Conservation (phyloP, 371 early-diverging fungal species). For the Mucor piriformis region DNA sequence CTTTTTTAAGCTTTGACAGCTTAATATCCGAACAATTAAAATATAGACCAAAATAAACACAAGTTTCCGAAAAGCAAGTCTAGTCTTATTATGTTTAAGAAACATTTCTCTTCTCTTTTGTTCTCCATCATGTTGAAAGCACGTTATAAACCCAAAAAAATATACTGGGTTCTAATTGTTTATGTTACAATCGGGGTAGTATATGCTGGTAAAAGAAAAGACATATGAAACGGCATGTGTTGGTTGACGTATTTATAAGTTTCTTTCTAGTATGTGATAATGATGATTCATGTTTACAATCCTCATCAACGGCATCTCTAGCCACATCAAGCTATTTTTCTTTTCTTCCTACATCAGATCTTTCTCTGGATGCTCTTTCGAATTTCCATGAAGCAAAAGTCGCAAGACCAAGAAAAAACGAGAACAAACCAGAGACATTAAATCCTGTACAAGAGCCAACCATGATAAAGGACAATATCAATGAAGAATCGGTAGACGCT, state of each 20-base stretch:
- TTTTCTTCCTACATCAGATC: background rate
- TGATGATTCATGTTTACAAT: conserved; percentile 1
- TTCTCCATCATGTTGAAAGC: background rate
- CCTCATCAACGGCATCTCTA: background rate
- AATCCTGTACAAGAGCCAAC: background rate
- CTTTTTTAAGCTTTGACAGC: background rate
- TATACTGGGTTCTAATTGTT: background rate
- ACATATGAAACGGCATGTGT: background rate
- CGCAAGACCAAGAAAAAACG: background rate
- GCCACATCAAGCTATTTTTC: background rate
- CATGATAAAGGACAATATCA: background rate
- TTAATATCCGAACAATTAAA: background rate
- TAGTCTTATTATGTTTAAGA: too few relatives aligned
- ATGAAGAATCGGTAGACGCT: background rate
- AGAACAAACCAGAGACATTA: background rate
- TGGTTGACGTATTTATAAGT: conserved; percentile 3
- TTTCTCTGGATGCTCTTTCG: background rate
- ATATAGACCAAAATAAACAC: background rate
- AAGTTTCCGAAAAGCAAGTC: too few relatives aligned
- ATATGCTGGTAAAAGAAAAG: background rate
- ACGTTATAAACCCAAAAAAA: background rate
- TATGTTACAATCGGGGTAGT: background rate
- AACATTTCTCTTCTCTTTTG: background rate
- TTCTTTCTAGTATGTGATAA: conserved; percentile 1
- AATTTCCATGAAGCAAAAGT: conserved; percentile 18